Base-by-base conservation (phyloP, 306 rosid species). In the Oemleria cerasiformis region DNA sequence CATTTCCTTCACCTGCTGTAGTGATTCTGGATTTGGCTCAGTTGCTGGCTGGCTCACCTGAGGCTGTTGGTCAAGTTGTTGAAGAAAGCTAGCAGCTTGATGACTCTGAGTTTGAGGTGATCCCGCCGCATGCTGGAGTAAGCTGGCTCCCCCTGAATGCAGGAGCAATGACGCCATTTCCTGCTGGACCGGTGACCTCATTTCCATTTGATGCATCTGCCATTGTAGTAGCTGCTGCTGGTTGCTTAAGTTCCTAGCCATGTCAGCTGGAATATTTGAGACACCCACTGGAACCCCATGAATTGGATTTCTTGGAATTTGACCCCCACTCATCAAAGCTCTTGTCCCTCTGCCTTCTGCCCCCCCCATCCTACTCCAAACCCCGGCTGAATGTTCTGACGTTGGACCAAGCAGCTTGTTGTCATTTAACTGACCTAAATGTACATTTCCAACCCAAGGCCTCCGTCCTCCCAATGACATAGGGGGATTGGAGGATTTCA, bases 401-500 rank as follows among this genome's bases (percentile, higher is more conserved):
- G 49, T 41, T 21, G 65, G 20, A 15, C 62, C 67, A 19, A 16
- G 78, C 16, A 38, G 78, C 43, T 76, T 72, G 49, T 51, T 58
- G 38, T 72, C 77, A 54, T 73, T 76, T 63, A 49, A 45, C 34
- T 59, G 43, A 12, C 72, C 67, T 3, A 68, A 1, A 25, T 25
- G 30, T 25, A 25, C 47, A 80, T 40, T 72, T 9, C 38, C 76
- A 34, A 30, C 40, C 68, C 20, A 56, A 39, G 45, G 68, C 44
- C 17, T 9, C 6, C 17, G 50, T 12, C 69, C 68, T 63, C 73
- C 78, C 8, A 44, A 13, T 67, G 44, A 12, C 36, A 14, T 19
- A 62, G 68, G 68, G 8, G 68, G 61, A 15, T 40, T 59, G n/a
- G 75, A 80, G 43, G 68, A 67, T 58, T 38, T 73, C 23, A 19